A percentile compares a stretch with the other conserved stretches of the same genome.
Conservation (phyloP, 1,284 basidiomycete genomes). For the Retiboletus flavoniger region DNA sequence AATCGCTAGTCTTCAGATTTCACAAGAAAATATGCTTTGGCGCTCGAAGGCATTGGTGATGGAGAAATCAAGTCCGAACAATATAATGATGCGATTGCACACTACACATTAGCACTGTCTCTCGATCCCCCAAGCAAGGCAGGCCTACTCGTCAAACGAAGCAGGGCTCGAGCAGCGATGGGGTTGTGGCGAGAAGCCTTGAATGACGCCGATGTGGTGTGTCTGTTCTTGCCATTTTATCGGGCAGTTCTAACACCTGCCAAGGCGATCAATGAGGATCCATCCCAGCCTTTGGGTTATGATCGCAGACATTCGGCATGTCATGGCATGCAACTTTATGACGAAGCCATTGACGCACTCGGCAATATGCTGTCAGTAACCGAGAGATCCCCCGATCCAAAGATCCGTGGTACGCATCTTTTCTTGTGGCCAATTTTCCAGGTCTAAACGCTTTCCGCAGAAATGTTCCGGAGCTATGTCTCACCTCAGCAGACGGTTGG, state of each 20-base stretch:
- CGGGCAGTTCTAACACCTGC: neutral
- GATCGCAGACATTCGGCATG: neutral
- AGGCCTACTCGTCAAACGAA: slow-evolving; percentile 5
- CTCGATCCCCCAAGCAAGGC: neutral
- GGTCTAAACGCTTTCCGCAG: neutral
- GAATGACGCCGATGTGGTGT: neutral
- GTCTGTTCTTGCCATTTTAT: neutral
- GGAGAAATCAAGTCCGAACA: neutral
- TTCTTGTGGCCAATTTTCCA: neutral
- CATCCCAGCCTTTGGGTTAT: neutral
- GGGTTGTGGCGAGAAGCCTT: neutral
- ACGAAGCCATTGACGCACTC: neutral
- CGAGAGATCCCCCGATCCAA: neutral
- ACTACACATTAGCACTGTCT: slow-evolving; percentile 1
- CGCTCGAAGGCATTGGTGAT: slow-evolving; percentile 2
- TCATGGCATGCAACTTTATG: neutral
- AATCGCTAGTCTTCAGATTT: neutral
- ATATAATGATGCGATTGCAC: slow-evolving; percentile 1
- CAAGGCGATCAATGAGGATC: neutral
- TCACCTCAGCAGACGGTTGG: neutral
- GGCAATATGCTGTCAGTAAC: neutral
- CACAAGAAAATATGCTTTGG: neutral
- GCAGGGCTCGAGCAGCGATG: neutral
- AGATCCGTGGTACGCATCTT: neutral
- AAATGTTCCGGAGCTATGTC: neutral